Conservation (phyloP, 1,284 basidiomycete genomes). For the Peniophora sp. region DNA sequence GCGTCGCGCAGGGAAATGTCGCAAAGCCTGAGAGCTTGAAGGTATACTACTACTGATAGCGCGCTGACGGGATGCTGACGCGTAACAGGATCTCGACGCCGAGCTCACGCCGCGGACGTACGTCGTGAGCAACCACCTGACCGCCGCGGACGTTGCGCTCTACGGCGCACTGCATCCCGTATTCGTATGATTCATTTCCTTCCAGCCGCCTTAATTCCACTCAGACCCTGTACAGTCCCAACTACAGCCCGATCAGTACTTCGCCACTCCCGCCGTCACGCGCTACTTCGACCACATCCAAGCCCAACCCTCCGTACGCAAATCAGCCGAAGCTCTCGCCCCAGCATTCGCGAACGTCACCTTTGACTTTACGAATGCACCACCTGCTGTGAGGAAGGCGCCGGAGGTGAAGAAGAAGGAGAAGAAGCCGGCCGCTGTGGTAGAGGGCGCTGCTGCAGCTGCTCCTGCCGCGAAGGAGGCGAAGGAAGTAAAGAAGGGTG, state of each 20-base stretch:
- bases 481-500: conserved; percentile 22
- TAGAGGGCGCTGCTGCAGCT: conserved; percentile 15
- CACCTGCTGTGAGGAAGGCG: conserved; percentile 63
- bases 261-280: conserved; percentile 71
- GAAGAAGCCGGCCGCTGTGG: conserved; percentile 15
- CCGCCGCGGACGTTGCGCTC: conserved; percentile 81
- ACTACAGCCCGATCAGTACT: conserved; percentile 60
- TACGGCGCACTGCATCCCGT: conserved; percentile 78
- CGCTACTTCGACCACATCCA: conserved; percentile 95
- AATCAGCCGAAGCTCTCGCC: conserved; percentile 41
- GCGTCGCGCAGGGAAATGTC: conserved; percentile 44
- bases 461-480: conserved; percentile 15
- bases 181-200: conserved; percentile 44
- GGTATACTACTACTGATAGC: conserved; percentile 22
- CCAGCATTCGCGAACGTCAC: conserved; percentile 54
- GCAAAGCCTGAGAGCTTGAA: conserved; percentile 40
- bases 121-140: conserved; percentile 72
- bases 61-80: not conserved
- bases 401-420: conserved; percentile 17
- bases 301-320: conserved; percentile 51
- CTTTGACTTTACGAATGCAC: conserved; percentile 73
- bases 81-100: conserved; percentile 60
- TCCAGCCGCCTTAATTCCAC: not conserved
- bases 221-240: conserved; percentile 42
- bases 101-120: conserved; percentile 74